Conservation (phyloP, 192 early-diverging fungal species). For the Rhizophagus clarus region DNA sequence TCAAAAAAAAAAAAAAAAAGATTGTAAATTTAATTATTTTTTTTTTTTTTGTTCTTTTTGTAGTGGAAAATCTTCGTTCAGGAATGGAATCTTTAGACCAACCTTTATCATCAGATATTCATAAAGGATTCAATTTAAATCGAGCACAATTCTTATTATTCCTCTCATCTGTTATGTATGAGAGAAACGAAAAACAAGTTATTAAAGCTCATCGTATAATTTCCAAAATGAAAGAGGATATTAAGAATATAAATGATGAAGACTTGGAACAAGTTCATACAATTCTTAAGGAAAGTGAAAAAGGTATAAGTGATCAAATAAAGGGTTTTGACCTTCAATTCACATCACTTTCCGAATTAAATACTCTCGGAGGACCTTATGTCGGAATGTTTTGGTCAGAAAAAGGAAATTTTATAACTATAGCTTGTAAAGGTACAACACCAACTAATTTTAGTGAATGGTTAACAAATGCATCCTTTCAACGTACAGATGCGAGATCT, state of each 20-base stretch:
- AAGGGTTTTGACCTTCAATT: constrained; percentile 39
- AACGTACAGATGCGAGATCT: constrained; percentile 50
- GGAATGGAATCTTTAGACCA: constrained; percentile 12
- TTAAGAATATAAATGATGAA: background rate
- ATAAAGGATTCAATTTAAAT: constrained; percentile 39
- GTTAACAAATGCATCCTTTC: constrained; percentile 47
- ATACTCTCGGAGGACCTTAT: constrained; percentile 52
- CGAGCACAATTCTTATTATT: constrained; percentile 47
- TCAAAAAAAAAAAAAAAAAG: background rate
- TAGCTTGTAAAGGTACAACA: constrained; percentile 51
- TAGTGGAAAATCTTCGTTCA: too few species aligned
- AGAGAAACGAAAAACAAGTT: constrained; percentile 48
- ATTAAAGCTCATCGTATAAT: constrained; percentile 38
- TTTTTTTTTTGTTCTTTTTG: too few species aligned
- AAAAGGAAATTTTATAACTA: constrained; percentile 46
- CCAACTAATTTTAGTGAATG: constrained; percentile 55
- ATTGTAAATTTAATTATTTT: too few species aligned
- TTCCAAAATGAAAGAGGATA: background rate
- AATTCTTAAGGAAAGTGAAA: constrained; percentile 41
- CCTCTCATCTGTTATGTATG: constrained; percentile 50
- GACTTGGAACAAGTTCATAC: constrained; percentile 22
- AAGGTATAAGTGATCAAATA: constrained; percentile 36
- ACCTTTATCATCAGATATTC: background rate
- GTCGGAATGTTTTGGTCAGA: constrained; percentile 51
- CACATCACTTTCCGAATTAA: constrained; percentile 50